Evolutionary conservation across 2,329 filamentous ascomycete genomes (phyloP), one percentile per base, ranked within the genome.

Genomic region (Botrytis medusae): DNA sequence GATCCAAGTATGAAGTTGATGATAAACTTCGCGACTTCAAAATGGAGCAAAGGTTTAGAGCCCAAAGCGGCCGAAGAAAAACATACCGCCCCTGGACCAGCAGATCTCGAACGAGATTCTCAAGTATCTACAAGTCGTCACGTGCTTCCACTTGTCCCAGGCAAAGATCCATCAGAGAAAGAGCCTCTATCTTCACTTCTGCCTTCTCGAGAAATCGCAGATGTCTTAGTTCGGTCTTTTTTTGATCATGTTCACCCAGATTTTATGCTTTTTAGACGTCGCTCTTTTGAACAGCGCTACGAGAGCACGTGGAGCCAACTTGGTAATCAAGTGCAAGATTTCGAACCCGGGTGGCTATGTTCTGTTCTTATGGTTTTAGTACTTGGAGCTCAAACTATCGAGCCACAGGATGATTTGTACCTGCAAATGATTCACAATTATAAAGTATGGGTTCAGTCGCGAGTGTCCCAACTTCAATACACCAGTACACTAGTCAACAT

Each of bases 341-440:
- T 81, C 25, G 83, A 84, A 42, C 78, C 80, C 1, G 83, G 83
- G 25, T 84, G 83, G 83, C 79, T 84, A 20, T 82, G 82, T 46
- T 83, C 80, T 68, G 74, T 85, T 40, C 82, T 83, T 64, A 80
- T 84, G 74, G 72, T 63, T 44, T 29, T 75, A 12, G 69, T 72
- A 18, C 82, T 84, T 72, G 83, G 83, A 34, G 83, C 83, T 48
- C 81, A 84, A 57, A 80, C 80, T 7, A 76, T 84, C 1, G 79
- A 82, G 32, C 81, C 78, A 29, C 71, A 76, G 12, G 77, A 83
- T 67, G 69, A 71, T 25, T 74, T 79, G 32, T 81, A 80, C 8
- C 74, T 79, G 20, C 79, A 80, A n/a, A 80, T 82, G 32, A 81
- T 82, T 68, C 78, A 79, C 3, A 79, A 79, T 48, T 82, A 81